phyloP scores from a whole-genome alignment of 495 filamentous ascomycete genomes.

The Apodospora peruviana region DNA sequence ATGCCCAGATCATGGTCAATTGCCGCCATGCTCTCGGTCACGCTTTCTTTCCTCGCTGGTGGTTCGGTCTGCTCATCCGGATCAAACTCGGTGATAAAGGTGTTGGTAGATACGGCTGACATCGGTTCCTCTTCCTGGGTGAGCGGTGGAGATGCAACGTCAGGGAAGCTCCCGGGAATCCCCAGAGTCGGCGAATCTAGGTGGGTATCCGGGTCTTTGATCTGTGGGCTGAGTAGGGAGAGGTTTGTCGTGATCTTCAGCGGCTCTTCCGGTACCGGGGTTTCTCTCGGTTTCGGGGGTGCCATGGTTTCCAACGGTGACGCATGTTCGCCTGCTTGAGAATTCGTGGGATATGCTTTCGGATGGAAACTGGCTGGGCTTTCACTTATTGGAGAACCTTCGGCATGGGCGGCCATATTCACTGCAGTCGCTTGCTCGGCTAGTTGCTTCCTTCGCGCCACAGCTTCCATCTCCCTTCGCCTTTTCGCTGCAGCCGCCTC shows the following conservation, averaged over 20 bases:
- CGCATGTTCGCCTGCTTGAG: constrained; percentile 1
- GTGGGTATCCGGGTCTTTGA: constrained; percentile 2
- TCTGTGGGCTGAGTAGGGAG: constrained; percentile 10
- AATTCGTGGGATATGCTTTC: not conserved
- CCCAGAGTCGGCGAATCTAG: constrained; percentile 67
- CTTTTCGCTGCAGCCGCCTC: constrained; percentile 36
- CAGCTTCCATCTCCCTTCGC: constrained; percentile 35
- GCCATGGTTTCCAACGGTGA: constrained; percentile 2
- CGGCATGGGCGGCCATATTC: constrained; percentile 17
- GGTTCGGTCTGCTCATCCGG: constrained; percentile 63
- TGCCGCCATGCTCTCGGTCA: constrained; percentile 16
- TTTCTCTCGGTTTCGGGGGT: constrained; percentile 7
- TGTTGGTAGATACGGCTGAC: constrained; percentile 49
- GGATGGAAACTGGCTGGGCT: not conserved
- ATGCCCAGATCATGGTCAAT: constrained; percentile 19
- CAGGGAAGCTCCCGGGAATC: constrained; percentile 52
- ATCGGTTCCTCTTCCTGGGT: constrained; percentile 41
- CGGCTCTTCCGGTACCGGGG: constrained; percentile 13
- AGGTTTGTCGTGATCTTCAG: constrained; percentile 26
- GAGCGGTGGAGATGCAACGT: constrained; percentile 19
- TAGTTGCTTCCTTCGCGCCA: constrained; percentile 26
- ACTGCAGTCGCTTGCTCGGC: constrained; percentile 30
- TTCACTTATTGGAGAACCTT: constrained; percentile 10
- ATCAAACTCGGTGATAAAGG: constrained; percentile 64
- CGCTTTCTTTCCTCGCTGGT: constrained; percentile 24